phyloP scores from a whole-genome alignment of 345 rosid genomes.

The Gossypium thurberi region DNA sequence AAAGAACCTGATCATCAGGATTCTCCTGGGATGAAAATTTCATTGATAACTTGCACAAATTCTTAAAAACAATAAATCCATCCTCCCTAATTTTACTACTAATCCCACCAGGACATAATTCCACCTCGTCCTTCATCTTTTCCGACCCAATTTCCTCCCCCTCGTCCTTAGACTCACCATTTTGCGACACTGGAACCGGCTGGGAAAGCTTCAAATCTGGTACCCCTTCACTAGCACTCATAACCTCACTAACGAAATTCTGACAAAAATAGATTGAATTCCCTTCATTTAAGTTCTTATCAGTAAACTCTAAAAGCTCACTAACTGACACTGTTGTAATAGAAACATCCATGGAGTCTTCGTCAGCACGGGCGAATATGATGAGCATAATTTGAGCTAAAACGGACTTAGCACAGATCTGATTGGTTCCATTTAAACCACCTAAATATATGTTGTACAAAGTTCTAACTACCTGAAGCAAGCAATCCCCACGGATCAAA shows the following conservation, averaged over 20 bases:
- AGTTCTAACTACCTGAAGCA: conserved; percentile 69
- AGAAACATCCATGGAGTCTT: conserved; percentile 46
- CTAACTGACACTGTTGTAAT: conserved; percentile 52
- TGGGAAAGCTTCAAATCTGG: conserved; percentile 35
- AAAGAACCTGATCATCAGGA: conserved; percentile 84
- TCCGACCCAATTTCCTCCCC: conserved; percentile 23
- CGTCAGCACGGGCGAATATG: conserved; percentile 73
- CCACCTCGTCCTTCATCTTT: conserved; percentile 27
- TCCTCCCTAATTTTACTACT: conserved; percentile 79
- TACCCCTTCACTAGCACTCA: conserved; percentile 58
- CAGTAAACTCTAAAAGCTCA: conserved; percentile 75
- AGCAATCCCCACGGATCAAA: conserved; percentile 74
- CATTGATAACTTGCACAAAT: conserved; percentile 90
- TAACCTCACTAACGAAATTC: conserved; percentile 66
- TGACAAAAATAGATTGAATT: conserved; percentile 72
- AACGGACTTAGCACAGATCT: conserved; percentile 93
- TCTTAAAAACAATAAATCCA: conserved; percentile 78
- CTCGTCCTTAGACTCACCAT: conserved; percentile 33
- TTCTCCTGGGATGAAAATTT: conserved; percentile 85
- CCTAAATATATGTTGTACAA: conserved; percentile 88
- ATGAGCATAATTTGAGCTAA: conserved; percentile 79
- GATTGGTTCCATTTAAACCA: conserved; percentile 79
- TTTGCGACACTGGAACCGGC: conserved; percentile 29
- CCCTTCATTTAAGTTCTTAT: conserved; percentile 89
- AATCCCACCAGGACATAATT: conserved; percentile 15